These are phyloP conservation scores for Cordyceps tenuipes DNA, from an alignment of 2,329 filamentous ascomycete species.

Conservation along the genomic window DNA sequence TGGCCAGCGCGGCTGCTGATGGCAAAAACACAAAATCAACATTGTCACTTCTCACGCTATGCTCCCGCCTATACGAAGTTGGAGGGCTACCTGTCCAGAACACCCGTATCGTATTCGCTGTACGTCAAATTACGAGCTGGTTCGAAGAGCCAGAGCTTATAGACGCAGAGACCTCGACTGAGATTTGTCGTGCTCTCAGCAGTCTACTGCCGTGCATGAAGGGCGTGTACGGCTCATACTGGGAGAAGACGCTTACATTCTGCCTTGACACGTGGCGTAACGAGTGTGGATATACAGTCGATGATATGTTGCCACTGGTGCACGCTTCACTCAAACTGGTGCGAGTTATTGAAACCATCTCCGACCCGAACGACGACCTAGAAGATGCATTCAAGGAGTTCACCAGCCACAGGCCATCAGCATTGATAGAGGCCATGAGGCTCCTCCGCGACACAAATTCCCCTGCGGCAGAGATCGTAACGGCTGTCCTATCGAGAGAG, in stretches of 20 bases:
- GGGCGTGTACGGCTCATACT: constrained; percentile 82
- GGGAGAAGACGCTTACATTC: constrained; percentile 58
- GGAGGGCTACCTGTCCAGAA: constrained; percentile 49
- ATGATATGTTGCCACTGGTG: constrained; percentile 52
- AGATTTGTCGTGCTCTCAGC: constrained; percentile 49
- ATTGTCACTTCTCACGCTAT: constrained; percentile 47
- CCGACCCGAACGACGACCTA: constrained; percentile 79
- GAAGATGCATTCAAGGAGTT: constrained; percentile 61
- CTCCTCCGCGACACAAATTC: constrained; percentile 37
- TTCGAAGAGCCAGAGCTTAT: constrained; percentile 44
- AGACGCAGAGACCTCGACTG: constrained; percentile 34
- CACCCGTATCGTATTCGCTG: constrained; percentile 71
- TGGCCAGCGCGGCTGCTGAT: constrained; percentile 40
- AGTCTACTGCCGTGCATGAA: constrained; percentile 63
- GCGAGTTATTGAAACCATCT: constrained; percentile 51
- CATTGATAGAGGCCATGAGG: constrained; percentile 57
- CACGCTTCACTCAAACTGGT: constrained; percentile 68
- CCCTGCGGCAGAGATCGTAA: constrained; percentile 66
- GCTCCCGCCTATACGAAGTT: constrained; percentile 41
- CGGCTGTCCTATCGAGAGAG: constrained; percentile 63
- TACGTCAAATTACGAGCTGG: constrained; percentile 70
- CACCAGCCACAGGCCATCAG: constrained; percentile 44
- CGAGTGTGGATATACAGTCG: constrained; percentile 31
- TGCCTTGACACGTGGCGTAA: constrained; percentile 50
- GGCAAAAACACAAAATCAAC: constrained; percentile 37